These are phyloP conservation scores for Yamadazyma aaseri DNA, from an alignment of 1,139 yeast genomes.

Conservation along the genomic window DNA sequence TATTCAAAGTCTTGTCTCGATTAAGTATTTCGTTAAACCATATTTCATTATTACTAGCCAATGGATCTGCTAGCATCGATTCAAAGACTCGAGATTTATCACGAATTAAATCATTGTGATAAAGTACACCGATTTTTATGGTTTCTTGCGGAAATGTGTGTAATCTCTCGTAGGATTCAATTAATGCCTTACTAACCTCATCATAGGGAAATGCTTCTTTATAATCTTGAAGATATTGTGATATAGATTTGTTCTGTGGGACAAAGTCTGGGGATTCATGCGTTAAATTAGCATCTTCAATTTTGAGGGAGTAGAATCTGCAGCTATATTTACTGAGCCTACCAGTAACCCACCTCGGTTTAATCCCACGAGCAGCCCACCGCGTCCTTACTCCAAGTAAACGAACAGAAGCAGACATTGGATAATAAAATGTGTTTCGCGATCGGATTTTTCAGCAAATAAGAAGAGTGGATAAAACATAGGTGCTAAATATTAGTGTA, in stretches of 20 bases:
- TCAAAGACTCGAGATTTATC: slow-evolving; percentile 31
- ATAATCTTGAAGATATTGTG: slow-evolving; percentile 16
- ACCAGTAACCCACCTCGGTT: no score
- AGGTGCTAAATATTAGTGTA: no score
- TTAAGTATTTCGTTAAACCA: slow-evolving; percentile 31
- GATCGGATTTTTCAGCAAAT: no score
- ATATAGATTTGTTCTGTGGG: slow-evolving; percentile 1
- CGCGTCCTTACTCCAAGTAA: no score
- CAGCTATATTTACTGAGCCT: no score
- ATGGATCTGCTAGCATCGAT: slow-evolving; percentile 41
- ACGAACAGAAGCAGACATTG: no score
- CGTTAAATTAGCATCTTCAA: not conserved
- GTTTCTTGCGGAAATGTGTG: slow-evolving; percentile 15
- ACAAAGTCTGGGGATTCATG: not conserved
- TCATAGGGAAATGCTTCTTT: slow-evolving; percentile 30
- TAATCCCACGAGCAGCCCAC: no score
- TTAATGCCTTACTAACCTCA: slow-evolving; percentile 16
- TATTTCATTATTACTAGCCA: slow-evolving; percentile 28
- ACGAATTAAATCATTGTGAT: slow-evolving; percentile 21
- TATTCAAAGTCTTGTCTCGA: slow-evolving; percentile 21
- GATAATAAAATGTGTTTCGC: no score
- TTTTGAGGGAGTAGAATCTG: not conserved
- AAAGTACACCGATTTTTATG: slow-evolving; percentile 32
- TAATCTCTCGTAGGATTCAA: slow-evolving; percentile 17
- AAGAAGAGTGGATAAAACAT: no score